Base-by-base conservation (phyloP, 441 rosid species). In the Brassica hybrid region DNA sequence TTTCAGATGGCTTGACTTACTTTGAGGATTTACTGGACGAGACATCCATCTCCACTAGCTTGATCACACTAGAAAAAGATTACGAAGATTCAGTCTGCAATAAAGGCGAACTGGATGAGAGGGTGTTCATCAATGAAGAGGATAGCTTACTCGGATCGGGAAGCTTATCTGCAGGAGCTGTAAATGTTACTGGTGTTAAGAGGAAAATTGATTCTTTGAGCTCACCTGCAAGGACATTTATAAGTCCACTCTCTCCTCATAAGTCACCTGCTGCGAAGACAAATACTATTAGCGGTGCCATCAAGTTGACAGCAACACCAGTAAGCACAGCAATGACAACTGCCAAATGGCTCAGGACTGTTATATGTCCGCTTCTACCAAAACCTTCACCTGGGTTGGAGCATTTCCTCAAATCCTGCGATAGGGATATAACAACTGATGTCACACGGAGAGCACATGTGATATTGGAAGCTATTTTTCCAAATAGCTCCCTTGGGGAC, bases 301-400 rank as follows among this genome's bases (percentile, higher is more conserved):
- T 61, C 81, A 90, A 84, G 89, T 76, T 89, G 82, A 87, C 86
- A 58, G 85, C 95, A 74, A 93, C 99, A 61, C 97, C 98, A 34
- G 92, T 93, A 60, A 90, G 90, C 84, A 86, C 95, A 19, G 99
- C 97, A 69, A 92, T 96, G 98, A 90, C 97, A 73, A 96, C 99
- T 73, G 97, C 98, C 54, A 94, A 94, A 84, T 96, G 99, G 99
- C 98, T 96, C 43, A 86, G 93, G 56, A 86, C 88, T 41, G 86
- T 91, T 73, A 84, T 96, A 75, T 92, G 94, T 76, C 91, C 97
- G 67, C 91, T 92, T 69, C 85, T 90, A 60, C 83, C 96, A 54
- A 88, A 88, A 81, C 98, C 97, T 41, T 90, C 98, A 10, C 80
- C 80, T 13, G 96, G 86, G 82, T 80, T 96, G 83, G 90, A 86